Percentiles rank a stretch among this genome's conserved stretches.
These are phyloP conservation scores for Ceratobasidium sp. DNA, from an alignment of 1,284 basidiomycete genomes.

Conservation along the genomic window DNA sequence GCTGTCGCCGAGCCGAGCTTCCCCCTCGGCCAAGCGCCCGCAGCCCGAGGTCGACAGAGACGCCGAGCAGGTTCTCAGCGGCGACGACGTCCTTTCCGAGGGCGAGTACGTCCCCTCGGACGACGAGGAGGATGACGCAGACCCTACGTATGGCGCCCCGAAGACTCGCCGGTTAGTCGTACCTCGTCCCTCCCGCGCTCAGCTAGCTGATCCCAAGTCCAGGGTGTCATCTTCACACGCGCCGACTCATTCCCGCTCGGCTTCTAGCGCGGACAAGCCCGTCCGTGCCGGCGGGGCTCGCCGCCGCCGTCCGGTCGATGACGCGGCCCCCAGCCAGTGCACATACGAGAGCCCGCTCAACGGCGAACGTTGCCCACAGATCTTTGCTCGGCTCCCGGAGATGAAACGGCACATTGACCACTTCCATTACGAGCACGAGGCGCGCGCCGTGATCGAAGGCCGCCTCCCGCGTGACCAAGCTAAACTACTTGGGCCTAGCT, in stretches of 20 bases:
- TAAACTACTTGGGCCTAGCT: slow-evolving; percentile 36
- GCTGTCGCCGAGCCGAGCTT: slow-evolving; percentile 9
- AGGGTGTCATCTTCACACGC: slow-evolving; percentile 26
- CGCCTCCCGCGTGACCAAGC: slow-evolving; percentile 35
- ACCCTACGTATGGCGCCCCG: slow-evolving; percentile 38
- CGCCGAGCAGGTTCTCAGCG: background rate
- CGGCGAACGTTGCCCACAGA: slow-evolving; percentile 34
- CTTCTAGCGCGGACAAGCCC: slow-evolving; percentile 37
- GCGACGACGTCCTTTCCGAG: slow-evolving; percentile 30
- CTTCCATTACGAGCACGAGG: slow-evolving; percentile 44
- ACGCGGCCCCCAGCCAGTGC: slow-evolving; percentile 44
- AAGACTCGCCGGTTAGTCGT: slow-evolving; percentile 40
- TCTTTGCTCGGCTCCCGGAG: slow-evolving; percentile 43
- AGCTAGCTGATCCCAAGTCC: background rate
- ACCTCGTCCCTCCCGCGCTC: background rate
- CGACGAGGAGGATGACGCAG: slow-evolving; percentile 43
- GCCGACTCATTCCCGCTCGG: slow-evolving; percentile 24
- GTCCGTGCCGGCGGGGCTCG: slow-evolving; percentile 10
- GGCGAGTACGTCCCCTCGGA: slow-evolving; percentile 44
- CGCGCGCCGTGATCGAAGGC: slow-evolving; percentile 42
- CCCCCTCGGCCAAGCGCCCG: slow-evolving; percentile 29
- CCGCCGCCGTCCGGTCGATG: slow-evolving; percentile 40
- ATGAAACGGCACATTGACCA: slow-evolving; percentile 46
- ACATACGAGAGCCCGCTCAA: slow-evolving; percentile 42
- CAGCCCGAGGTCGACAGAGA: background rate